Percentiles rank a stretch among this genome's conserved stretches.
Conservation (phyloP, 2,329 filamentous ascomycete genomes). For the Fusarium drepaniforme region DNA sequence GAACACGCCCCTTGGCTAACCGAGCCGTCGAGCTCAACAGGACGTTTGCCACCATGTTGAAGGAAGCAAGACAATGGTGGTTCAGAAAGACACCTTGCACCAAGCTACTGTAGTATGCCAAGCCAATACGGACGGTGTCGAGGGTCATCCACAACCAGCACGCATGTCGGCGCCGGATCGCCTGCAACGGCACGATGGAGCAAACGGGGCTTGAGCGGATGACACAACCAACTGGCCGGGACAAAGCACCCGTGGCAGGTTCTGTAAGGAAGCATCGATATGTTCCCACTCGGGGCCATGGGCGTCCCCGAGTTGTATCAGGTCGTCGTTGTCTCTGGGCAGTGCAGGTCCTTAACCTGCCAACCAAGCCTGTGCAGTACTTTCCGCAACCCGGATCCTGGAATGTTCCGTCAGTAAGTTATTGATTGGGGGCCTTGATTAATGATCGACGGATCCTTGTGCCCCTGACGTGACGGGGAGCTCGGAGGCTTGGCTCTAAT, state of each 20-base stretch:
- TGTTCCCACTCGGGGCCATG: conserved; percentile 24
- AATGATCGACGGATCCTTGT: not conserved
- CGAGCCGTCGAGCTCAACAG: not conserved
- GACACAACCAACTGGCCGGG: not conserved
- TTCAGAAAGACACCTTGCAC: not conserved
- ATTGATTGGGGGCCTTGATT: not conserved
- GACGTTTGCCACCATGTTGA: conserved; percentile 24
- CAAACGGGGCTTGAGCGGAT: conserved; percentile 3
- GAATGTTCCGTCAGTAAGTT: conserved; percentile 4
- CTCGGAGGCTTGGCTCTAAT: conserved; percentile 3
- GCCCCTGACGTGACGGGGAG: not conserved
- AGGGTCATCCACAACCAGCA: not conserved
- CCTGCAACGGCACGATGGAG: conserved; percentile 8
- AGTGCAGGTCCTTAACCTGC: conserved; percentile 1
- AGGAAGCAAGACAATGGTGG: not conserved
- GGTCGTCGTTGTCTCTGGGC: conserved; percentile 1
- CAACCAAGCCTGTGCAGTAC: conserved; percentile 1
- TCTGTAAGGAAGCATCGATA: not conserved
- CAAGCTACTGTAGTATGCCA: not conserved
- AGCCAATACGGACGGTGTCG: not conserved
- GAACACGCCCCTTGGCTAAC: not conserved
- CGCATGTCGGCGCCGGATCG: conserved; percentile 9
- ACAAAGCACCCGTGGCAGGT: conserved; percentile 5
- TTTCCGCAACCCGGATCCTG: not conserved
- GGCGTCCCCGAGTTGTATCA: conserved; percentile 3